Evolutionary conservation across 129 eudicot genomes (phyloP).

Genomic region (Calendula officinalis): DNA sequence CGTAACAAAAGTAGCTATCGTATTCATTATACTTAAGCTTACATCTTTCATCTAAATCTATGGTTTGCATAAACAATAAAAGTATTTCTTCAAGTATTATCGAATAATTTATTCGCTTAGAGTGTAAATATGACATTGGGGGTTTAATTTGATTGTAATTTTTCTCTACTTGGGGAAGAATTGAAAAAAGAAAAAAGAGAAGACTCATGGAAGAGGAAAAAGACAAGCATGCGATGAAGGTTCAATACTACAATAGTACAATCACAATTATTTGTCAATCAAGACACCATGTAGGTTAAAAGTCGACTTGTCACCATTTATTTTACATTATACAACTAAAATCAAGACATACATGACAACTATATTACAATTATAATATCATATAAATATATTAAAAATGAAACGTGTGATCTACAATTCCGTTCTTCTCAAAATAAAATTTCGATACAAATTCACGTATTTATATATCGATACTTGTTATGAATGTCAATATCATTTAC

Average conservation of each 20-base stretch:
- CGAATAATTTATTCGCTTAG: not conserved
- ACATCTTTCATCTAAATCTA: not conserved
- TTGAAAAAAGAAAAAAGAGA: not conserved
- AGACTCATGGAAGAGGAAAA: not conserved
- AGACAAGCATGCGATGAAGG: slow-evolving; percentile 11
- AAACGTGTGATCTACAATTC: not conserved
- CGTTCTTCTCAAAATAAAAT: not conserved
- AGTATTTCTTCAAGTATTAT: not conserved
- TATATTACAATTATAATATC: not conserved
- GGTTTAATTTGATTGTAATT: not conserved
- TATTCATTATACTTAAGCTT: too few relatives aligned
- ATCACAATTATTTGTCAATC: slow-evolving; percentile 10
- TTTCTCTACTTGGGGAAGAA: not conserved
- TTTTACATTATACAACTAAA: not conserved
- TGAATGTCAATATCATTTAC: not conserved
- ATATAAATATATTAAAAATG: not conserved
- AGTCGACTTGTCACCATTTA: slow-evolving; percentile 14
- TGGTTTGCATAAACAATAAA: not conserved
- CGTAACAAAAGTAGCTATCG: too few relatives aligned
- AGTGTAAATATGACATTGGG: not conserved
- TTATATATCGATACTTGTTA: not conserved
- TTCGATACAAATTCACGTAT: not conserved
- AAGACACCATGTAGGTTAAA: slow-evolving; percentile 22
- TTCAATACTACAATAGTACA: not conserved
- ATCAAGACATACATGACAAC: slow-evolving; percentile 9